phyloP scores from a whole-genome alignment of 176 grass and related monocot species.

The Triticum aestivum region IWGSC_CS_RefSeq_v2.1 NC_057809.1:609658689-609659188 shows the following conservation, averaged over 20 bases:
- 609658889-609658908: background rate
- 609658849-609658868: constrained; percentile 24
- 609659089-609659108: constrained; percentile 61
- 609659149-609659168: constrained; percentile 92
- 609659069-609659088: constrained; percentile 61
- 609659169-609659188: constrained; percentile 62
- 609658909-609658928: background rate
- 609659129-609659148: constrained; percentile 91
- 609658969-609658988: constrained; percentile 37
- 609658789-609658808: constrained; percentile 63
- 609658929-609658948: background rate
- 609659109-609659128: constrained; percentile 90
- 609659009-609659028: constrained; percentile 52
- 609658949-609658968: constrained; percentile 56
- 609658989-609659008: constrained; percentile 49
- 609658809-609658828: constrained; percentile 84
- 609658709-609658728: background rate
- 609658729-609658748: constrained; percentile 33
- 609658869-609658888: too few species aligned
- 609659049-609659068: constrained; percentile 55
- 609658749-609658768: constrained; percentile 48
- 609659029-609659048: constrained; percentile 34
- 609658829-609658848: constrained; percentile 71
- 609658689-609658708: constrained; percentile 17
- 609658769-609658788: constrained; percentile 39